phyloP scores from a whole-genome alignment of 495 filamentous ascomycete species.

The Penicillium cinerascens region DNA sequence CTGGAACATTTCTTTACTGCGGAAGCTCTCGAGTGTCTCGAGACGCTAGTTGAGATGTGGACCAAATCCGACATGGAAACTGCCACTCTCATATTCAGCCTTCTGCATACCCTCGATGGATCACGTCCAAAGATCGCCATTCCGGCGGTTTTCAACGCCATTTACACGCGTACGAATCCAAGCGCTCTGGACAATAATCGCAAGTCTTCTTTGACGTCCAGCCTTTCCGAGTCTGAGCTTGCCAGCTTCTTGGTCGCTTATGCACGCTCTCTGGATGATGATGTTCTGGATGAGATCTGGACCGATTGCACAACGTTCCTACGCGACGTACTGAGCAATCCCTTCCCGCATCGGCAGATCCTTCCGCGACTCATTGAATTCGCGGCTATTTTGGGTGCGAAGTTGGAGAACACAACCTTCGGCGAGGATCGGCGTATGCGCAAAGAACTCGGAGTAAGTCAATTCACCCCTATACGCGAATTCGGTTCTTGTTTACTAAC shows the following conservation, averaged over 20 bases:
- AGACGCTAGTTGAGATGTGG: constrained; percentile 87
- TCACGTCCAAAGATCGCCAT: constrained; percentile 90
- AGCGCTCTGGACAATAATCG: constrained; percentile 70
- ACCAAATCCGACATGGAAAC: constrained; percentile 40
- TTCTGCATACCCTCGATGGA: constrained; percentile 88
- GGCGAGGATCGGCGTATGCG: constrained; percentile 94
- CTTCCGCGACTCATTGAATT: constrained; percentile 86
- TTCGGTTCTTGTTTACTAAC: constrained; percentile 9
- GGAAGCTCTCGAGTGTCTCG: constrained; percentile 91
- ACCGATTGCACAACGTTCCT: constrained; percentile 88
- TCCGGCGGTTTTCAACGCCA: constrained; percentile 94
- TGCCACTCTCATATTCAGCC: constrained; percentile 62
- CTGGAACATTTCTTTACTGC: constrained; percentile 91
- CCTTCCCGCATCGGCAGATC: constrained; percentile 89
- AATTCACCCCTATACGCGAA: background rate
- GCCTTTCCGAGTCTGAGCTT: constrained; percentile 74
- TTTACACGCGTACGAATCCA: constrained; percentile 91
- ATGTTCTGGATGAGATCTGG: constrained; percentile 99
- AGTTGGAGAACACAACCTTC: constrained; percentile 96
- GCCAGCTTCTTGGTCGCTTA: constrained; percentile 88
- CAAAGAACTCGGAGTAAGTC: constrained; percentile 79
- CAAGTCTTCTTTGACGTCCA: constrained; percentile 83
- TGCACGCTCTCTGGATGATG: constrained; percentile 84
- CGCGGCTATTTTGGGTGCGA: constrained; percentile 81
- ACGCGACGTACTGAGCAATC: constrained; percentile 85